A percentile compares a stretch with the other conserved stretches of the same genome.
These are phyloP conservation scores for Phialemoniopsis sp. DNA, from an alignment of 2,329 filamentous ascomycete genomes.

Conservation along the genomic window DNA sequence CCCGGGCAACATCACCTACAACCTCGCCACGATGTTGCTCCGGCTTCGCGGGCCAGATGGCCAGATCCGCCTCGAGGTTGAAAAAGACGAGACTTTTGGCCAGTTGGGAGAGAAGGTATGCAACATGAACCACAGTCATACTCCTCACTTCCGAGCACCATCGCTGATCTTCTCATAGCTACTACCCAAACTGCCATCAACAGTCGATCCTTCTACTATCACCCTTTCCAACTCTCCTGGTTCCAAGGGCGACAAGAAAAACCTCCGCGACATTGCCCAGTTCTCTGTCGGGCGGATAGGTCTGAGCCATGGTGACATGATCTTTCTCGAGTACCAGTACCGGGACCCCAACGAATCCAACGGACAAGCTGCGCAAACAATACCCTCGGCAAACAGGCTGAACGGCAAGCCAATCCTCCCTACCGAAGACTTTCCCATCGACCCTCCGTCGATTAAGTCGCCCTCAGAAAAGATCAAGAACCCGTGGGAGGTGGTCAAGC, in stretches of 20 bases:
- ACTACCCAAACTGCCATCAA: slow-evolving; percentile 53
- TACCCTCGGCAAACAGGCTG: slow-evolving; percentile 59
- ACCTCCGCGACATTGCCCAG: slow-evolving; percentile 51
- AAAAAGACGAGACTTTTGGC: slow-evolving; percentile 68
- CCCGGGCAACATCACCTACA: no score
- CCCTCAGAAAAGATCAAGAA: slow-evolving; percentile 69
- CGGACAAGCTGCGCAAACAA: slow-evolving; percentile 28
- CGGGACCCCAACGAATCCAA: slow-evolving; percentile 37
- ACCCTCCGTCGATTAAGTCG: slow-evolving; percentile 46
- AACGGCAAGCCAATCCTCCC: slow-evolving; percentile 72
- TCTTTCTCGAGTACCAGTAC: slow-evolving; percentile 80
- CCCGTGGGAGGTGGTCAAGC: slow-evolving; percentile 87
- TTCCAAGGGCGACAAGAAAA: slow-evolving; percentile 50
- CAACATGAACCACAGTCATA: not conserved
- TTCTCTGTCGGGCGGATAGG: slow-evolving; percentile 56
- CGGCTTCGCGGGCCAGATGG: slow-evolving; percentile 89
- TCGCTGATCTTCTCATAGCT: slow-evolving; percentile 35
- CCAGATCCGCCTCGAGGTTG: slow-evolving; percentile 80
- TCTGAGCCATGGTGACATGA: slow-evolving; percentile 79
- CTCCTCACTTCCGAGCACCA: not conserved
- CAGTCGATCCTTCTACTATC: slow-evolving; percentile 57
- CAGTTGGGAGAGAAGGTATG: slow-evolving; percentile 51
- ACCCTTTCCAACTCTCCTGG: slow-evolving; percentile 58
- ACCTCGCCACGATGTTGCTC: slow-evolving; percentile 62
- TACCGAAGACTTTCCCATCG: slow-evolving; percentile 62